Conservation (phyloP, 176 grass and related monocot genomes). For the Phoenix roebelenii region DNA sequence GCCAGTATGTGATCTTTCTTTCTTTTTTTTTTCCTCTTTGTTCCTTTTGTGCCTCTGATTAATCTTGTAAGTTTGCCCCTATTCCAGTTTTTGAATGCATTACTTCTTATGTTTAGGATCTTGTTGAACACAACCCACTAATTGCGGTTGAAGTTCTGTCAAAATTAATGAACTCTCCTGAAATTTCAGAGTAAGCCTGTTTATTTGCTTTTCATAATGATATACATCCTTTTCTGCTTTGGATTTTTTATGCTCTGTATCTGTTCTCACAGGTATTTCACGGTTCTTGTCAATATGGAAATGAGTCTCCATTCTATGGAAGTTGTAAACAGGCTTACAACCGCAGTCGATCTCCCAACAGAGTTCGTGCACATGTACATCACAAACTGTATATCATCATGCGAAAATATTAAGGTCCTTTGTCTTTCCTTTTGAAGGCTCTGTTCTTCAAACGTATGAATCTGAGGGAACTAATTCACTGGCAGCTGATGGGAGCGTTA, state of each 20-base stretch:
- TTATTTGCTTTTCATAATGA: conserved; percentile 2
- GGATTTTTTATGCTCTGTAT: conserved; percentile 1
- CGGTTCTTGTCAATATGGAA: conserved; percentile 83
- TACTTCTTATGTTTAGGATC: conserved; percentile 48
- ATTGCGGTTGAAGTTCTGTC: conserved; percentile 82
- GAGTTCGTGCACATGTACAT: conserved; percentile 95
- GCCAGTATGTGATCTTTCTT: conserved; percentile 37
- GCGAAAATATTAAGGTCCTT: conserved; percentile 79
- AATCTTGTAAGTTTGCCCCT: conserved; percentile 19
- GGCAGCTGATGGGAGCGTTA: too few relatives aligned
- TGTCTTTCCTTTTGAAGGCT: conserved; percentile 10
- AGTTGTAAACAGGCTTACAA: conserved; percentile 96
- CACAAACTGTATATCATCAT: conserved; percentile 88
- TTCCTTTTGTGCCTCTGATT: background rate
- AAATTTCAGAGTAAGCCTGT: conserved; percentile 59
- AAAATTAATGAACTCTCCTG: conserved; percentile 75
- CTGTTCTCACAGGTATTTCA: conserved; percentile 57
- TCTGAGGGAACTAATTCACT: background rate
- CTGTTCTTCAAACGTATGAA: conserved; percentile 3
- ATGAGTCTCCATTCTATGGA: conserved; percentile 99
- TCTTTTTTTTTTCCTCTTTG: background rate
- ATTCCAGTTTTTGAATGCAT: conserved; percentile 4
- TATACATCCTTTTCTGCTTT: conserved; percentile 21
- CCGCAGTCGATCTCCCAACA: conserved; percentile 63
- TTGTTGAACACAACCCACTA: conserved; percentile 87